Percentiles rank a stretch among this genome's conserved stretches.
Evolutionary conservation across 1,284 basidiomycete species (phyloP).

Genomic region (Malassezia obtusa): DNA sequence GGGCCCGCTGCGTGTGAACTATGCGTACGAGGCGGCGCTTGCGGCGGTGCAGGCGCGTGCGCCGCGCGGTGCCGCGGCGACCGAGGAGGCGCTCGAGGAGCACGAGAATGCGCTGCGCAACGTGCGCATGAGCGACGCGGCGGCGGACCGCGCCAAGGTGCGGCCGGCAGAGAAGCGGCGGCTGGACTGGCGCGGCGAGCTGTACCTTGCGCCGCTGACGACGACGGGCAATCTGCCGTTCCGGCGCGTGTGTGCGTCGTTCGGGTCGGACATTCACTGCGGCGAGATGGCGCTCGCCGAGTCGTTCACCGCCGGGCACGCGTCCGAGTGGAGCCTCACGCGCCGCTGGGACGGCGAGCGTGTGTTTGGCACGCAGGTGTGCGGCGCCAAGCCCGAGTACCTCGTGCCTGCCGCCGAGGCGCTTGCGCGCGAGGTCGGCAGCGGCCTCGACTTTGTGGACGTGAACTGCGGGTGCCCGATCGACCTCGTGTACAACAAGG

Average conservation of each 20-base stretch:
- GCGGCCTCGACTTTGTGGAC: conserved; percentile 77
- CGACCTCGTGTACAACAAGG: conserved; percentile 83
- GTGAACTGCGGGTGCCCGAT: conserved; percentile 96
- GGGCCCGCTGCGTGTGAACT: conserved; percentile 20
- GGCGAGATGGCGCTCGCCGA: conserved; percentile 63
- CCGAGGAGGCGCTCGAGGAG: conserved; percentile 30
- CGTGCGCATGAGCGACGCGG: conserved; percentile 8
- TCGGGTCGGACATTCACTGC: conserved; percentile 88
- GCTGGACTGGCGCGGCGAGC: conserved; percentile 70
- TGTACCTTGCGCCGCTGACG: conserved; percentile 86
- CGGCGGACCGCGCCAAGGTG: conserved; percentile 53
- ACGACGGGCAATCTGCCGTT: conserved; percentile 95
- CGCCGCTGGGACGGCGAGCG: conserved; percentile 66
- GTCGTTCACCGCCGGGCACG: conserved; percentile 34
- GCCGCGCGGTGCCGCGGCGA: conserved; percentile 24
- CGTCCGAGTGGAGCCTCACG: conserved; percentile 42
- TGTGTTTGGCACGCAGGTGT: conserved; percentile 77
- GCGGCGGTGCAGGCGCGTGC: conserved; percentile 38
- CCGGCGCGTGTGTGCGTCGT: conserved; percentile 71
- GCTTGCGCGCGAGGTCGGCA: conserved; percentile 58
- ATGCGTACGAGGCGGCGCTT: conserved; percentile 8
- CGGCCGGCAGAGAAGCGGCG: conserved; percentile 75
- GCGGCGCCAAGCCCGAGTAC: conserved; percentile 53
- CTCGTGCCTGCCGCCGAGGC: conserved; percentile 77
- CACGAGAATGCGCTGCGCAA: conserved; percentile 27